A percentile compares a stretch with the other conserved stretches of the same genome.
phyloP scores from a whole-genome alignment of 2,329 filamentous ascomycete species.

The Pyrenophora tritici-repentis region DNA sequence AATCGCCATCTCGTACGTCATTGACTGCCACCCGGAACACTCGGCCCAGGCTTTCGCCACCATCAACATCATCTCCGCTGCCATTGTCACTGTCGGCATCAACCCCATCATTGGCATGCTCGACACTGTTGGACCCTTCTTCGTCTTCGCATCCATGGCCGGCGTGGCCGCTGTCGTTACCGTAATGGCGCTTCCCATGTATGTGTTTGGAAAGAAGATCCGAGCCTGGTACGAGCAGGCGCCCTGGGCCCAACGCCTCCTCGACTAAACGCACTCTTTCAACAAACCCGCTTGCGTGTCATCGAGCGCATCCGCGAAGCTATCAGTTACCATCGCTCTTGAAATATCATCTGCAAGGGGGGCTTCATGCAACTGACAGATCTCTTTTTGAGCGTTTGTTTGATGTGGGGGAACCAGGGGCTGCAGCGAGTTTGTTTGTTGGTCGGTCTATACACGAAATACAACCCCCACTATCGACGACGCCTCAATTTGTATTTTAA shows the following conservation, averaged over 20 bases:
- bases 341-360: too few species aligned
- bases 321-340: too few species aligned
- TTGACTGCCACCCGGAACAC: slow-evolving; percentile 19
- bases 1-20: slow-evolving; percentile 16
- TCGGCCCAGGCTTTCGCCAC: slow-evolving; percentile 17
- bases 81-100: slow-evolving; percentile 1
- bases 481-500: too few species aligned
- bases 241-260: slow-evolving; percentile 12
- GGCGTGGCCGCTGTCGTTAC: slow-evolving; percentile 7
- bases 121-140: not conserved
- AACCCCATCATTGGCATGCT: slow-evolving; percentile 13
- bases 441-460: too few species aligned
- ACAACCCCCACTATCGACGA: too few species aligned
- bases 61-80: slow-evolving; percentile 14
- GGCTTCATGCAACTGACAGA: too few species aligned
- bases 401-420: too few species aligned
- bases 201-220: slow-evolving; percentile 20
- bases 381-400: too few species aligned
- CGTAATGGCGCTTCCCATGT: slow-evolving; percentile 7
- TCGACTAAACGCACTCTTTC: not conserved
- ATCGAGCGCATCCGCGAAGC: too few species aligned
- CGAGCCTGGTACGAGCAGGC: slow-evolving; percentile 17
- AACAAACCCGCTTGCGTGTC: too few species aligned
- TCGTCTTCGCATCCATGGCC: slow-evolving; percentile 6
- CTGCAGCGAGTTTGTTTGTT: too few species aligned